Percentiles rank a stretch among this genome's conserved stretches.
Conservation (phyloP, 768 basidiomycete species). For the Tylopilus felleus region DNA sequence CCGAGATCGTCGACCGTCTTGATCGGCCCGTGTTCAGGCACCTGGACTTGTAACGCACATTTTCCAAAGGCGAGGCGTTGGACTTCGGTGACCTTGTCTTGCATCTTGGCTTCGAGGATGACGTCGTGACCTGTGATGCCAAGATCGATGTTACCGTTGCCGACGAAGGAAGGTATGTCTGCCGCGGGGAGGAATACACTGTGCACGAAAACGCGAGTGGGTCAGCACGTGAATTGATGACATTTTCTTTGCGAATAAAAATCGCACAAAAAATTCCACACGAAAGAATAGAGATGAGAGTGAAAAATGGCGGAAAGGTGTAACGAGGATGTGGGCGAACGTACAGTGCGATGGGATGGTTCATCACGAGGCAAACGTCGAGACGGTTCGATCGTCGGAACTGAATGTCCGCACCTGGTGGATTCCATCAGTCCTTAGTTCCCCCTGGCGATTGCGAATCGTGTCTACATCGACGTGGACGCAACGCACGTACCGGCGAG, state of each 20-base stretch:
- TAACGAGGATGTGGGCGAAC: background rate
- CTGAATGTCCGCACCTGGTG: slow-evolving; percentile 88
- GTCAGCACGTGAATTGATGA: background rate
- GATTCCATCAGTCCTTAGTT: background rate
- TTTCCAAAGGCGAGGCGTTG: slow-evolving; percentile 90
- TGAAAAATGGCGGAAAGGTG: background rate
- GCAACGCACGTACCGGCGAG: slow-evolving; percentile 61
- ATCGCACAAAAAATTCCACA: background rate
- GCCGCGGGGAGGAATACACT: slow-evolving; percentile 96
- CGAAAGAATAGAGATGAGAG: too few relatives aligned
- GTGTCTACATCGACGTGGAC: background rate
- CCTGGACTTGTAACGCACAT: slow-evolving; percentile 86
- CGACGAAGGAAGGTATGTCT: slow-evolving; percentile 98
- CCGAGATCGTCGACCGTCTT: slow-evolving; percentile 75
- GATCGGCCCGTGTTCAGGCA: slow-evolving; percentile 71
- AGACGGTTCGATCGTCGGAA: slow-evolving; percentile 84
- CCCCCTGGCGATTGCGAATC: background rate
- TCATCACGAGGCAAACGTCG: slow-evolving; percentile 91
- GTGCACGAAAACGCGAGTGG: background rate
- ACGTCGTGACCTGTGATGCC: slow-evolving; percentile 99
- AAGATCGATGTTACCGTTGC: slow-evolving; percentile 93
- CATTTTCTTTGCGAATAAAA: background rate
- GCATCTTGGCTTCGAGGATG: slow-evolving; percentile 86
- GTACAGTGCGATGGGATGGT: slow-evolving; percentile 91
- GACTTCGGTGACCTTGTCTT: slow-evolving; percentile 69